Evolutionary conservation across 2,329 filamentous ascomycete genomes (phyloP).

Genomic region (Stagonosporopsis cucurbitacearum): DNA sequence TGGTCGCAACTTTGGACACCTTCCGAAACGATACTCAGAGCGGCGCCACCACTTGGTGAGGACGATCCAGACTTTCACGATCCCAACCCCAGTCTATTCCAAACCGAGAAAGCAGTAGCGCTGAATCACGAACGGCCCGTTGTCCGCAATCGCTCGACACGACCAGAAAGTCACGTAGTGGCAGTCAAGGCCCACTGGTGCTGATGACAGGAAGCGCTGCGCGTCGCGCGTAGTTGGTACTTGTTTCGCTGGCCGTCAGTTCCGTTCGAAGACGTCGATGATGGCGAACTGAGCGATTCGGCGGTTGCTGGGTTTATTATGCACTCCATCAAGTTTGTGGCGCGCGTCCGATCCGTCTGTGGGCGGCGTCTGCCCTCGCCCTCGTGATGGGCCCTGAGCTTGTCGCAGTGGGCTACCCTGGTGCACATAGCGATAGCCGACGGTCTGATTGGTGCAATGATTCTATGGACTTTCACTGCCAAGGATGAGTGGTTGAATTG

Average conservation of each 20-base stretch:
- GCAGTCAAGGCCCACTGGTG: slow-evolving; percentile 8
- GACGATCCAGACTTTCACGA: slow-evolving; percentile 23
- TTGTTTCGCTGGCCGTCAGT: slow-evolving; percentile 4
- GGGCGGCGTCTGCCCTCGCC: slow-evolving; percentile 2
- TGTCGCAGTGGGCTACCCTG: slow-evolving; percentile 10
- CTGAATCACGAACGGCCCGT: slow-evolving; percentile 13
- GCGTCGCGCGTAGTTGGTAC: slow-evolving; percentile 3
- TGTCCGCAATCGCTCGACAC: slow-evolving; percentile 9
- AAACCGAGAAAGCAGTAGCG: slow-evolving; percentile 8
- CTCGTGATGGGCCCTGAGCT: slow-evolving; percentile 3
- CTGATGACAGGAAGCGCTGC: not conserved
- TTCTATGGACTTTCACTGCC: slow-evolving; percentile 2
- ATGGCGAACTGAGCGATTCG: not conserved
- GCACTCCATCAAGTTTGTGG: not conserved
- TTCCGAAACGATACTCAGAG: slow-evolving; percentile 24
- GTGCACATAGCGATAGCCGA: slow-evolving; percentile 11
- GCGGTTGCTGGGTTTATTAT: not conserved
- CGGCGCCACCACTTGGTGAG: slow-evolving; percentile 13
- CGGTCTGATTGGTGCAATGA: slow-evolving; percentile 13
- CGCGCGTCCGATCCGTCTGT: not conserved
- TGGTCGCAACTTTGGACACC: slow-evolving; percentile 16
- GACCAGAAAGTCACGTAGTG: slow-evolving; percentile 15
- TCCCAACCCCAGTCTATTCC: slow-evolving; percentile 5
- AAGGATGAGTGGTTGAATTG: slow-evolving; percentile 1
- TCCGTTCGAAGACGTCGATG: not conserved